Base-by-base conservation (phyloP, 805 yeast species). In the Phaffomyces thermotolerans region DNA sequence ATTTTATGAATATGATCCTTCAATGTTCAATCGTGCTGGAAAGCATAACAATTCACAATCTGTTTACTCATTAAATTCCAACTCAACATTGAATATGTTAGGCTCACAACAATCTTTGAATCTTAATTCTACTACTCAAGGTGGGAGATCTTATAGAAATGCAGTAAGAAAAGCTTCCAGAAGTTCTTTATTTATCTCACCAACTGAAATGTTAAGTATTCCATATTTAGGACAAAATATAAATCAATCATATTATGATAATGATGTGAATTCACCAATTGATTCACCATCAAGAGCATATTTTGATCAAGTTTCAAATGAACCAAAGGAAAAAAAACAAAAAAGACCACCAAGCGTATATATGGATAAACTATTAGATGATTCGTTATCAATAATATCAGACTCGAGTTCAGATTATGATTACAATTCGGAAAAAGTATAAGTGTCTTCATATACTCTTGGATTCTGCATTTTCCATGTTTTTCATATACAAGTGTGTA, bases 181-280 rank as follows among this genome's bases (percentile, higher is more conserved):
- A 47, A 59, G 62, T 10, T 73, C 79, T 5, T 63, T 76, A 72
- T 74, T 73, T 46, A 64, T 76, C 17, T 73, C 79, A 23, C 81
- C 81, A 3, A 73, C 76, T 4, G 67, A 67, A 47, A 63, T 72
- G 44, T 50, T 71, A 34, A 59, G 57, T 37, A 43, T 49, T 36
- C 52, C 52, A 23, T 41, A 41, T 8, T 40, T 43, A 8, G 15
- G 36, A 23, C 34, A 15, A 4, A 47, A 48, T 32, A 27, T 27
- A 9, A 27, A 27, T 27, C 29, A 27, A 27, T 31, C 52, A 13
- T 39, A 36, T 6, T 34, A 33, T 9, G 41, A 32, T 20, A 23
- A 30, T 14, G 40, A 41, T 20, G 22, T 20, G 22, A 20, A 20
- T 31, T 52, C 59, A 3, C 59, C 59, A 15, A 57, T 57, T 9